Conservation (phyloP, 164 flowering plant species). For the Liriodendron chinense region DNA sequence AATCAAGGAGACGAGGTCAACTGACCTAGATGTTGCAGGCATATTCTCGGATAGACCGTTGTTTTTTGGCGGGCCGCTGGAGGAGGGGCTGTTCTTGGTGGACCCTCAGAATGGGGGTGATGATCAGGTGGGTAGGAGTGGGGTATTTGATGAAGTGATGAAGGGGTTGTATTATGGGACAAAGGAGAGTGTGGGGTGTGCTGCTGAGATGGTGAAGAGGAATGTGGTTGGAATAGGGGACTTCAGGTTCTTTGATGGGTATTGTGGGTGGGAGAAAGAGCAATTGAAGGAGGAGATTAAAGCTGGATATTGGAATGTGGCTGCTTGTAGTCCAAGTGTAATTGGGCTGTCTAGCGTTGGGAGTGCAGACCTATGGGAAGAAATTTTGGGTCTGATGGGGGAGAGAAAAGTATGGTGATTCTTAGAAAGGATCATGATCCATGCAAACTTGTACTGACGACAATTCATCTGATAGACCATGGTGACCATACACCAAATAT, state of each 20-base stretch:
- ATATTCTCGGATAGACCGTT: constrained; percentile 64
- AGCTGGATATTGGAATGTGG: constrained; percentile 87
- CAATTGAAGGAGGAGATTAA: constrained; percentile 75
- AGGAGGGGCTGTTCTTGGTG: constrained; percentile 65
- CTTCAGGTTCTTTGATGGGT: constrained; percentile 91
- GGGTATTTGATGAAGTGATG: constrained; percentile 83
- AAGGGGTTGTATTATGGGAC: constrained; percentile 78
- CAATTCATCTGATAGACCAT: too few relatives aligned
- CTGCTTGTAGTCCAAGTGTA: constrained; percentile 81
- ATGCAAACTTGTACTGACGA: too few relatives aligned
- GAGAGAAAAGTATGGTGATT: constrained; percentile 28
- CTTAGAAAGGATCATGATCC: background rate
- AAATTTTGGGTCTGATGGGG: constrained; percentile 73
- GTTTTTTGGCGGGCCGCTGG: constrained; percentile 86
- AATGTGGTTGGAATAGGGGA: constrained; percentile 49
- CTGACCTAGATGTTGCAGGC: constrained; percentile 44
- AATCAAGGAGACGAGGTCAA: constrained; percentile 70
- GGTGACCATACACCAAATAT: too few relatives aligned
- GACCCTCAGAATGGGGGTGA: constrained; percentile 28
- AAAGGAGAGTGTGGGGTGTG: constrained; percentile 80
- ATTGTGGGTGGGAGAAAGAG: constrained; percentile 82
- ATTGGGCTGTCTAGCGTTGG: constrained; percentile 48
- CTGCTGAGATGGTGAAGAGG: constrained; percentile 88
- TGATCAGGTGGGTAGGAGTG: constrained; percentile 45
- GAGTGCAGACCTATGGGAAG: constrained; percentile 68